Evolutionary conservation across 768 basidiomycete genomes (phyloP).

Genomic region (Leucocoprinus leucothites): DNA sequence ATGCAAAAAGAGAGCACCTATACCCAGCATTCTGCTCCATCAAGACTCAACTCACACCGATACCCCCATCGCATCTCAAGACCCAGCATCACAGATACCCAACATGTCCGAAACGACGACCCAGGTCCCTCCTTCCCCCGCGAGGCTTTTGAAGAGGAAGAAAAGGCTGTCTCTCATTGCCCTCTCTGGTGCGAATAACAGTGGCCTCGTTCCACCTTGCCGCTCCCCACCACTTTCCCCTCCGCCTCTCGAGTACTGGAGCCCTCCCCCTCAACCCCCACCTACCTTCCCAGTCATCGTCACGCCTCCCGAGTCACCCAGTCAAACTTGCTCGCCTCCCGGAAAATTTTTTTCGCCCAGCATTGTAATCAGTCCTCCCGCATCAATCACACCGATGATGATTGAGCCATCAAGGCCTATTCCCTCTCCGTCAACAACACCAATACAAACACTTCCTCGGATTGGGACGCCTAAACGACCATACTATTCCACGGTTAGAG

Average conservation of each 20-base stretch:
- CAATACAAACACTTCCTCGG: conserved; percentile 6
- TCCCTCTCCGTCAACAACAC: neutral
- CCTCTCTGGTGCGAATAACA: neutral
- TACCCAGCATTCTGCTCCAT: conserved; percentile 9
- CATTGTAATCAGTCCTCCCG: neutral
- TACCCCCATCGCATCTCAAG: neutral
- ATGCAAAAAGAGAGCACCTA: conserved; percentile 3
- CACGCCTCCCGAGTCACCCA: conserved; percentile 3
- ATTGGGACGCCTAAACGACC: conserved; percentile 16
- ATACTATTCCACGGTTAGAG: conserved; percentile 17
- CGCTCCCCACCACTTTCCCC: neutral
- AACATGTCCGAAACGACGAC: neutral
- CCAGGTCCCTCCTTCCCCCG: neutral
- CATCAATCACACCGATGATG: neutral
- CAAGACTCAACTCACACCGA: neutral
- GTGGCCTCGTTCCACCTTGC: neutral
- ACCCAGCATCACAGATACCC: neutral
- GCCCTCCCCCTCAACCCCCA: neutral
- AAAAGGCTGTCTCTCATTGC: conserved; percentile 7
- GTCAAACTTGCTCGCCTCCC: neutral
- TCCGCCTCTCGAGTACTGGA: neutral
- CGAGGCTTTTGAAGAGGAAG: conserved; percentile 6
- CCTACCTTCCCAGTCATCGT: neutral
- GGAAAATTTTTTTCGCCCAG: neutral
- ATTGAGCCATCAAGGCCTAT: neutral